Evolutionary conservation across 2,329 filamentous ascomycete species (phyloP), one percentile per base, ranked within the genome.

Genomic region (Verticillium zaregamsianum): DNA sequence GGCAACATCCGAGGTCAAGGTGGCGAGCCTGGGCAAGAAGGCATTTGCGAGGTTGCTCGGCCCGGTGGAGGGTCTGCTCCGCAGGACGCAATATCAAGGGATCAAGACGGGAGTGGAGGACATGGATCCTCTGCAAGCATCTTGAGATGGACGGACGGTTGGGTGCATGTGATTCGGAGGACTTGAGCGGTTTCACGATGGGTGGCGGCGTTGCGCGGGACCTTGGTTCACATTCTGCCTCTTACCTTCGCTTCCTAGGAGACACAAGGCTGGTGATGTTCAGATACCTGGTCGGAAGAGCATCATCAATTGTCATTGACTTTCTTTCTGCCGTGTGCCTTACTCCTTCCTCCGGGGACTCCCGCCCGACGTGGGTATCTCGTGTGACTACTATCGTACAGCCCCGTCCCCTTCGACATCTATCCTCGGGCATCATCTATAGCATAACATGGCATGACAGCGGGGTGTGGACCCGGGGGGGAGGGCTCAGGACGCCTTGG

Each of bases 41-140:
- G 95, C 94, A 6, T 99, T 99, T 78, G 94, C 97, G 80, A 85
- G 95, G 68, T 80, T 99, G 69, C 81, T 99, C 37, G 95, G 95
- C 2, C 93, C 94, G 1, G 93, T 98, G 32, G 93, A 97, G 77
- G 89, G 92, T 64, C 96, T 98, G 73, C 92, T 99, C 91, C 85
- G 95, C 75, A 86, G 95, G 71, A 92, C 85, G 56, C 82, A 82
- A 71, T 89, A 89, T 67, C 79, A 83, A 63, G 82, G 81, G 31
- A 81, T 86, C 68, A 83, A 81, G 73, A 81, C 83, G 25, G 85
- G 86, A 6, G 86, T 88, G 8, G 86, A 90, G 72, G 84, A 87
- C 68, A 81, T 90, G 73, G 89, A 91, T 72, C 89, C 89, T 28
- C 78, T 91, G 67, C 81, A 86, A 66, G 59, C 62, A 62, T 32